These are phyloP conservation scores for Schwanniomyces vanrijiae DNA, from an alignment of 805 yeast species.

Conservation along the genomic window DNA sequence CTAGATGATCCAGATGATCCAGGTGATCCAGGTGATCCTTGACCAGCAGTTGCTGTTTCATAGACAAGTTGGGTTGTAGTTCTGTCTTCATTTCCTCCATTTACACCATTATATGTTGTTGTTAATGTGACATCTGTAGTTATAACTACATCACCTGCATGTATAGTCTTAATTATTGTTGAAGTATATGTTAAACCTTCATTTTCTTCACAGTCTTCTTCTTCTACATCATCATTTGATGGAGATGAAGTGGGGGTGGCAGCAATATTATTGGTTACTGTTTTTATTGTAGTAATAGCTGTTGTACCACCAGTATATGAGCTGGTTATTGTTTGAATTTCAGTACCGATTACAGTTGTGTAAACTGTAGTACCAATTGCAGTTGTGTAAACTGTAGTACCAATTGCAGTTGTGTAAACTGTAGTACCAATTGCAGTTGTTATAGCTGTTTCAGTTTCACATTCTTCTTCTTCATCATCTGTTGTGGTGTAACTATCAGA, in stretches of 20 bases:
- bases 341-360: neutral
- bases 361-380: neutral
- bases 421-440: neutral
- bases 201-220: constrained; percentile 10
- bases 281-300: constrained; percentile 1
- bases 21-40: neutral
- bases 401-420: too few relatives aligned
- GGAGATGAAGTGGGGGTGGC: constrained; percentile 3
- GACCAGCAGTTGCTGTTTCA: neutral
- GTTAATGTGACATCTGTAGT: constrained; percentile 4
- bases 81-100: constrained; percentile 1
- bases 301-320: neutral
- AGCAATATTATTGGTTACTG: constrained; percentile 2
- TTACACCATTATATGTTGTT: neutral
- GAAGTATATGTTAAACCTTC: neutral
- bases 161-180: neutral
- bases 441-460: constrained; percentile 7
- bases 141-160: neutral
- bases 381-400: too few relatives aligned
- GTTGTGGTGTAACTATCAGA: constrained; percentile 1
- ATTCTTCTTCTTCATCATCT: constrained; percentile 11
- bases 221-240: constrained; percentile 4
- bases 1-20: constrained; percentile 1
- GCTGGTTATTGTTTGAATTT: neutral
- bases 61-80: neutral